A percentile compares a stretch with the other conserved stretches of the same genome.
Evolutionary conservation across 768 basidiomycete genomes (phyloP).

Genomic region (Neoboletus brunneissimus): DNA sequence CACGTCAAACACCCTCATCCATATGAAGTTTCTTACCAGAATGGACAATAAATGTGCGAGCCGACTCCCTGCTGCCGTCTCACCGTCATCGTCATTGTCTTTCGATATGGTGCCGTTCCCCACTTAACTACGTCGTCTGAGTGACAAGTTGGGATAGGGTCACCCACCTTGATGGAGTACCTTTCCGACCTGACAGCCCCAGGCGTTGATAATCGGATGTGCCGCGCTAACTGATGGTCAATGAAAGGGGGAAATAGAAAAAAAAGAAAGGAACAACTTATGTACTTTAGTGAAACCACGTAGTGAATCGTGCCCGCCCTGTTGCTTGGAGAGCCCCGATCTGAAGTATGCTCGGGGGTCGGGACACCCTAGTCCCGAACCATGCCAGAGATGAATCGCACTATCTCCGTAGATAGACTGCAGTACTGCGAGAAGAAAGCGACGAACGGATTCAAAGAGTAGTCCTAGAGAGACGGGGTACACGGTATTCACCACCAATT

Average conservation of each 20-base stretch:
- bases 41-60: slow-evolving; percentile 90
- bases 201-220: slow-evolving; percentile 80
- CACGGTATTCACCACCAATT: too few relatives aligned
- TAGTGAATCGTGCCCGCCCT: slow-evolving; percentile 53
- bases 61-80: slow-evolving; percentile 88
- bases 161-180: slow-evolving; percentile 70
- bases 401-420: slow-evolving; percentile 79
- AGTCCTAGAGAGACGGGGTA: neutral
- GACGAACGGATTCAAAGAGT: slow-evolving; percentile 3
- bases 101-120: neutral
- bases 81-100: slow-evolving; percentile 97
- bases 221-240: too few relatives aligned
- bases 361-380: slow-evolving; percentile 25
- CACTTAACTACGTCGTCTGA: neutral
- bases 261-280: too few relatives aligned
- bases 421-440: slow-evolving; percentile 43
- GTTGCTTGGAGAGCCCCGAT: slow-evolving; percentile 14
- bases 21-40: slow-evolving; percentile 45
- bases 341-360: slow-evolving; percentile 6
- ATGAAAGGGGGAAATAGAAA: too few relatives aligned
- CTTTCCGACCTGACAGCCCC: slow-evolving; percentile 68
- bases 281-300: slow-evolving; percentile 63
- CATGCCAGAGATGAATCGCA: slow-evolving; percentile 58
- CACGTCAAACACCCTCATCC: neutral
- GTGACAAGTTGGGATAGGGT: neutral